phyloP scores from a whole-genome alignment of 2,329 filamentous ascomycete species.

The Parastagonospora nodorum region DNA sequence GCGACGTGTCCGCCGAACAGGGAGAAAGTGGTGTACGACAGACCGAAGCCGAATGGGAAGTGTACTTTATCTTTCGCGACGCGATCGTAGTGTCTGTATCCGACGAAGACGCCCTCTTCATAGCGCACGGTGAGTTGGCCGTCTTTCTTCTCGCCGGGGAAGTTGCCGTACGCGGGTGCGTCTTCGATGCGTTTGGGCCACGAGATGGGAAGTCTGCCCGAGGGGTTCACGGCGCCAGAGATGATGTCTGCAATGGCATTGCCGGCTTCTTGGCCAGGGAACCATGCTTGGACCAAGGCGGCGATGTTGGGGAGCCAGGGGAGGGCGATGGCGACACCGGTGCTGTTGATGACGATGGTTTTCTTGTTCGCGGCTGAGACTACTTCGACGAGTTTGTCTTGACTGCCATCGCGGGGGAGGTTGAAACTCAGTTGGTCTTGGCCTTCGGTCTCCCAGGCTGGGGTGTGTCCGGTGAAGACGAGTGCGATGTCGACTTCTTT shows the following conservation, averaged over 20 bases:
- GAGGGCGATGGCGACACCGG: slow-evolving; percentile 74
- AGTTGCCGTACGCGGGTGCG: slow-evolving; percentile 45
- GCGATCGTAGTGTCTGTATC: slow-evolving; percentile 64
- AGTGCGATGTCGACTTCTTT: slow-evolving; percentile 35
- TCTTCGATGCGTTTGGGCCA: slow-evolving; percentile 45
- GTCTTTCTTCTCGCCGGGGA: slow-evolving; percentile 50
- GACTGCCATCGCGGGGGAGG: slow-evolving; percentile 58
- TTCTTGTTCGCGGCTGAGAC: slow-evolving; percentile 71
- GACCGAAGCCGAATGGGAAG: slow-evolving; percentile 48
- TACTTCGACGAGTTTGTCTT: slow-evolving; percentile 68
- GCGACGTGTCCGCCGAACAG: slow-evolving; percentile 61
- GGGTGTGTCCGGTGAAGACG: slow-evolving; percentile 43
- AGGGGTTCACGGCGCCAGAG: slow-evolving; percentile 47
- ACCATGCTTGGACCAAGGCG: slow-evolving; percentile 49
- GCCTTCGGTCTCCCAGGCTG: slow-evolving; percentile 58
- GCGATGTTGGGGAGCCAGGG: slow-evolving; percentile 64
- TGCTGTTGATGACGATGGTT: slow-evolving; percentile 76
- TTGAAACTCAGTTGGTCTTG: slow-evolving; percentile 63
- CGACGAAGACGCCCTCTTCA: slow-evolving; percentile 58
- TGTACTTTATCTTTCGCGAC: slow-evolving; percentile 60
- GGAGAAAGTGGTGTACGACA: slow-evolving; percentile 48
- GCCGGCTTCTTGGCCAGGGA: slow-evolving; percentile 50
- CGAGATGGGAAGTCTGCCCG: slow-evolving; percentile 47
- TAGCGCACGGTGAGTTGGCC: slow-evolving; percentile 66
- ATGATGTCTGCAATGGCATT: slow-evolving; percentile 51